A percentile compares a stretch with the other conserved stretches of the same genome.
Evolutionary conservation across 2,329 filamentous ascomycete species (phyloP).

Genomic region (Ophiostoma ips): DNA sequence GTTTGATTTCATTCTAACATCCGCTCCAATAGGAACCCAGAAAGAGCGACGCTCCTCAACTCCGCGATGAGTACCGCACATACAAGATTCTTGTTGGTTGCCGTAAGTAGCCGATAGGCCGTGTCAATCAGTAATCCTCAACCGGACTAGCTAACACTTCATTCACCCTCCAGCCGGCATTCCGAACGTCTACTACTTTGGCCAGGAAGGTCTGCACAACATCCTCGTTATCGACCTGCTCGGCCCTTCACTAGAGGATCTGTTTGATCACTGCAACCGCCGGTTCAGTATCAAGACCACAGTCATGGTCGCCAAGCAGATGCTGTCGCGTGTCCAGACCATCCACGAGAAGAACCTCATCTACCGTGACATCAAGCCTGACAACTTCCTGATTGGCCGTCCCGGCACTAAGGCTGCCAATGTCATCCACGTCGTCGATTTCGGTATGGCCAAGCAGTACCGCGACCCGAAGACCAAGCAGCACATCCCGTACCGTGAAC

Average conservation of each 20-base stretch:
- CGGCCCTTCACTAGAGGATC: constrained; percentile 84
- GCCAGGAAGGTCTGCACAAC: constrained; percentile 95
- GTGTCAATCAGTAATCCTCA: too few species aligned
- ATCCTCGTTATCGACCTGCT: constrained; percentile 96
- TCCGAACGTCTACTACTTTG: constrained; percentile 99
- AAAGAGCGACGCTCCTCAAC: constrained; percentile 94
- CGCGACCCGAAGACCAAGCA: constrained; percentile 98
- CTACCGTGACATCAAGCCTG: constrained; percentile 97
- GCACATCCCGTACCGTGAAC: constrained; percentile 93
- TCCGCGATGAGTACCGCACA: constrained; percentile 95
- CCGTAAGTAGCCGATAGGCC: constrained; percentile 54
- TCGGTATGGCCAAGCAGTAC: constrained; percentile 99
- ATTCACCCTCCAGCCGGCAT: constrained; percentile 60
- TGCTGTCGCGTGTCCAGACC: constrained; percentile 83
- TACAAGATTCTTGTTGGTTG: constrained; percentile 99
- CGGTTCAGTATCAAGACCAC: constrained; percentile 96
- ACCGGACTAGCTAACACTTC: not conserved
- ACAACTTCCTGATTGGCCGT: constrained; percentile 95
- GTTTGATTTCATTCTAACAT: too few species aligned
- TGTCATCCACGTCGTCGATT: constrained; percentile 96
- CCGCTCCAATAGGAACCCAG: constrained; percentile 62
- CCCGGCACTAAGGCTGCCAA: constrained; percentile 89
- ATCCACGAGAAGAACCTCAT: constrained; percentile 99
- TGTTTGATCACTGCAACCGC: constrained; percentile 94
- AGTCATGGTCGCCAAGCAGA: constrained; percentile 98